Conservation (phyloP, 345 rosid species). For the Limnanthes douglasii region DNA sequence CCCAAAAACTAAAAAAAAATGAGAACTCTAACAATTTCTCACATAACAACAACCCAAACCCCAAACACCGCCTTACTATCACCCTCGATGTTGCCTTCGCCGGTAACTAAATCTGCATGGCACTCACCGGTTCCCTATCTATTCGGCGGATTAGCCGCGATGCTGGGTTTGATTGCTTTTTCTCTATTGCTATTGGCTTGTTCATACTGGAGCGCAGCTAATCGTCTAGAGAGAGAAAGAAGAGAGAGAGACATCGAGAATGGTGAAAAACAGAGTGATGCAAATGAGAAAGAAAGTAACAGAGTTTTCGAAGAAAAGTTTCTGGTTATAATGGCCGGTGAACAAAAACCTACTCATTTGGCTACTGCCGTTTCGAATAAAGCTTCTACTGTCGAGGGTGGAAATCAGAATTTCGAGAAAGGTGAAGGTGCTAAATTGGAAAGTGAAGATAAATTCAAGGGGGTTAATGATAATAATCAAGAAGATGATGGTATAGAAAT, state of each 20-base stretch:
- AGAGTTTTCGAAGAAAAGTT: slow-evolving; percentile 40
- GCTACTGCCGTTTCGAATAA: slow-evolving; percentile 53
- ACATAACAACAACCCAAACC: no score
- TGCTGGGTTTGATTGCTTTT: slow-evolving; percentile 62
- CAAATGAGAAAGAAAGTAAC: slow-evolving; percentile 10
- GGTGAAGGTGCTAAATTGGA: no score
- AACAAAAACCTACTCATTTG: slow-evolving; percentile 44
- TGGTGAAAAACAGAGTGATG: slow-evolving; percentile 14
- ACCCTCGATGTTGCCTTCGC: no score
- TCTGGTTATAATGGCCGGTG: slow-evolving; percentile 68
- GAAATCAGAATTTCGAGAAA: no score
- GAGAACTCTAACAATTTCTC: no score
- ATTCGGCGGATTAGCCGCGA: slow-evolving; percentile 68
- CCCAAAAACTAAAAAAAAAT: no score
- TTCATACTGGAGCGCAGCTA: slow-evolving; percentile 49
- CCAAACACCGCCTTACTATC: no score
- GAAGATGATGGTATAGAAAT: no score
- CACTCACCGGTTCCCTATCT: slow-evolving; percentile 70
- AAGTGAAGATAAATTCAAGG: no score
- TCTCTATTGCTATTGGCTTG: slow-evolving; percentile 64
- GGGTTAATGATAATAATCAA: no score
- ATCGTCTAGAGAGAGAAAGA: slow-evolving; percentile 14
- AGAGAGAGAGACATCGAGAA: slow-evolving; percentile 18
- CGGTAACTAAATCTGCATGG: no score
- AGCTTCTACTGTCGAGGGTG: no score